Evolutionary conservation across 2,329 filamentous ascomycete genomes (phyloP), one percentile per base, ranked within the genome.

Genomic region (Colletotrichum sp.): DNA sequence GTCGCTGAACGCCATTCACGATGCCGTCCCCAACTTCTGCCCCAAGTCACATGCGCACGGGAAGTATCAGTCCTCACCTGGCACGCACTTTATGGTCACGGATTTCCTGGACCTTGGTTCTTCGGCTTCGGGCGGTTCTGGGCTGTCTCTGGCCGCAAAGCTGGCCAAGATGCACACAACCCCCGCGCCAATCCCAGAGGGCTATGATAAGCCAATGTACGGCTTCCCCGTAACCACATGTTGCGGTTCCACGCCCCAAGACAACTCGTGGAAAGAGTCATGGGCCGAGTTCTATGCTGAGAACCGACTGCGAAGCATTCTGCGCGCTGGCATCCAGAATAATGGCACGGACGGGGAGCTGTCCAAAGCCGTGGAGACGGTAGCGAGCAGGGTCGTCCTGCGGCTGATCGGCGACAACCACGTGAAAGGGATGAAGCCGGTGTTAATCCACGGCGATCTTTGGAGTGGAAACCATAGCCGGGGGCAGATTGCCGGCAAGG

Each of bases 211-310:
- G 49, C 92, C 92, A 4, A 88, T 92, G 85, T 98, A 96, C 79
- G 96, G 96, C 4, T 98, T 98, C 81, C 94, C 95, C 0, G 93
- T 94, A 1, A 87, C 94, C 1, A 98, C 96, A 0, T 98, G 95
- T 84, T 98, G 96, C 84, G 96, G 96, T 3, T 91, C 95, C 62
- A 97, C 95, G 9, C 90, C 90, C 55, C 96, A 98, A 85, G 91
- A 95, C 64, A 99, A 98, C 82, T 86, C 86, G 0, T 98, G 91
- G 86, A 90, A 88, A 64, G 85, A 88, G 8, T 94, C 91, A 13
- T 99, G 96, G 96, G 92, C 94, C 1, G 92, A 95, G 0, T 98
- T 99, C 81, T 98, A 95, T 82, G 94, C 94, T 1, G 89, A 98
- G 34, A 93, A 93, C 79, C 89, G 96, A 5, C 85, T 98, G 66